Percentiles rank a stretch among this genome's conserved stretches.
Conservation (phyloP, 768 basidiomycete species). For the Lactarius quietus region DNA sequence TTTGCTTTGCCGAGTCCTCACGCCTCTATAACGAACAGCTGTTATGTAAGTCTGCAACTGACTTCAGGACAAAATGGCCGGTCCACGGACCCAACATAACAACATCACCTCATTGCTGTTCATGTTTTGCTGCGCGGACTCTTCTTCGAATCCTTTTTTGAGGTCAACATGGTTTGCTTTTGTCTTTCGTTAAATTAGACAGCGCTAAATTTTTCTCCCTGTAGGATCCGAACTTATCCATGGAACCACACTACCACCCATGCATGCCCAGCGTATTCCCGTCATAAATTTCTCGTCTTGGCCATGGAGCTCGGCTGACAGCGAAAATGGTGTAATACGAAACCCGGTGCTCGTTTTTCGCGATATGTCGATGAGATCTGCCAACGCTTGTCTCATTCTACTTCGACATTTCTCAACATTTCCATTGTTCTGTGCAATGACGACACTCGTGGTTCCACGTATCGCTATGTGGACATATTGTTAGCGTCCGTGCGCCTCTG, state of each 20-base stretch:
- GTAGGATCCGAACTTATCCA: background rate
- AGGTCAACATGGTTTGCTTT: background rate
- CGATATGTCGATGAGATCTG: background rate
- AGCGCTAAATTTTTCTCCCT: background rate
- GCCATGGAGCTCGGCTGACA: background rate
- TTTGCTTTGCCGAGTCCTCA: background rate
- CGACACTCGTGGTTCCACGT: background rate
- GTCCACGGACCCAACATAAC: background rate
- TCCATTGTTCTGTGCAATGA: background rate
- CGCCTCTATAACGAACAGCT: slow-evolving; percentile 13
- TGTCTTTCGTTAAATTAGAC: background rate
- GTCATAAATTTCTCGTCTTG: background rate
- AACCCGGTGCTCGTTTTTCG: background rate
- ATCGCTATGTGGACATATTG: background rate
- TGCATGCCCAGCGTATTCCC: background rate
- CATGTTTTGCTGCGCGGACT: background rate
- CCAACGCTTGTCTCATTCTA: background rate
- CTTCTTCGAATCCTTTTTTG: background rate
- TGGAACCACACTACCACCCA: background rate
- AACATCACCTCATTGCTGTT: background rate
- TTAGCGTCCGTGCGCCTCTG: background rate
- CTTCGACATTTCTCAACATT: background rate
- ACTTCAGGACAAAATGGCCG: background rate
- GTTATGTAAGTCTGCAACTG: background rate
- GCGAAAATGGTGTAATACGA: background rate